Conservation (phyloP, 2,329 filamentous ascomycete genomes). For the Sclerotinia sclerotiorum region DNA sequence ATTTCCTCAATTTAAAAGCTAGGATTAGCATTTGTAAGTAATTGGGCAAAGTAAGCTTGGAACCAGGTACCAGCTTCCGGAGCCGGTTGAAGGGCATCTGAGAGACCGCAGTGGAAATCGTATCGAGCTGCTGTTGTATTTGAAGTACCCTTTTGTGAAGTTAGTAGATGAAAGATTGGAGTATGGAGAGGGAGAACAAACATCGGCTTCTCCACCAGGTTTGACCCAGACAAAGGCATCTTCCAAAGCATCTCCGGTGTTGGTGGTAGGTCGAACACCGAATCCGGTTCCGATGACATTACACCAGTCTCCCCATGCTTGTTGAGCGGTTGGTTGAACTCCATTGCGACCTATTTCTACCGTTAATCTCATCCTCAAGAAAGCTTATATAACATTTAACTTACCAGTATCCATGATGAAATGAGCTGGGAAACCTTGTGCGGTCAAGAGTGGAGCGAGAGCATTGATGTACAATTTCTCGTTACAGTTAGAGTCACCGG, state of each 20-base stretch:
- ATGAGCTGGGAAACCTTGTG: conserved; percentile 51
- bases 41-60: conserved; percentile 58
- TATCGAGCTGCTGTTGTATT: conserved; percentile 47
- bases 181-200: conserved; percentile 18
- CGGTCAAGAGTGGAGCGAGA: conserved; percentile 49
- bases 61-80: conserved; percentile 68
- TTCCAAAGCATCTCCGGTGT: conserved; percentile 57
- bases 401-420: conserved; percentile 55
- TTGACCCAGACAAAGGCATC: conserved; percentile 73
- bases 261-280: conserved; percentile 60
- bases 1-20: conserved; percentile 43
- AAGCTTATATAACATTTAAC: conserved; percentile 23
- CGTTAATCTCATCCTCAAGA: conserved; percentile 11
- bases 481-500: conserved; percentile 51
- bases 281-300: conserved; percentile 64
- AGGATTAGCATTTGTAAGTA: conserved; percentile 57
- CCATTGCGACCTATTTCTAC: conserved; percentile 55
- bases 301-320: conserved; percentile 66
- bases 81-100: conserved; percentile 59
- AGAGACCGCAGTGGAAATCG: conserved; percentile 51
- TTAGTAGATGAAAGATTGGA: not conserved
- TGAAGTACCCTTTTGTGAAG: conserved; percentile 40
- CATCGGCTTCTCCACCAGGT: conserved; percentile 56
- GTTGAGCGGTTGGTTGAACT: conserved; percentile 57
- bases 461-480: conserved; percentile 54